Evolutionary conservation across 2,329 filamentous ascomycete genomes (phyloP), one percentile per base, ranked within the genome.

Genomic region (Dothiorella sarmentorum): DNA sequence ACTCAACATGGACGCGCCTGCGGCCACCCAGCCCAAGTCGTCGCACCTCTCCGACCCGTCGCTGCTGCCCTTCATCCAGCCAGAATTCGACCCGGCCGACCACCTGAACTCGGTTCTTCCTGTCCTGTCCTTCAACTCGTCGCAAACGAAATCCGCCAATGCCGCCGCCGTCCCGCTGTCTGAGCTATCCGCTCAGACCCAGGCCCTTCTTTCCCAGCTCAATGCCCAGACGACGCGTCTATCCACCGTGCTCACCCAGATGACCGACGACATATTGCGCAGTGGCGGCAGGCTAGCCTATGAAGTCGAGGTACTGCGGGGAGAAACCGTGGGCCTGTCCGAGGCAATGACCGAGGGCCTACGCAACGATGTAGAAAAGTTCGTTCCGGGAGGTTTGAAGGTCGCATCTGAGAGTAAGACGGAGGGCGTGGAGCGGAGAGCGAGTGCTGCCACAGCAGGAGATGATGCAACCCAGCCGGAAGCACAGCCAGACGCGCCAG

Each of bases 211-310:
- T 45, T 90, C 91, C 1, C 89, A 93, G 68, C 84, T 97, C 67
- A 95, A 90, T 69, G 88, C 90, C 7, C 91, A 97, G 71, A 96
- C 91, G 1, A 88, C 90, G 17, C 84, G 91, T 44, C 78, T 97
- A 7, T 91, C 91, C 13, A 85, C 82, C 56, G 89, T 86, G 44
- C 81, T 99, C 60, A 96, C 91, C 29, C 87, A 93, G 68, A 79
- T 97, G 61, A 97, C 94, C 10, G 93, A 99, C 72, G 94, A 97
- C 65, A 97, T 99, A 63, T 75, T 99, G 62, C 85, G 94, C 59
- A 92, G 90, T 67, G 90, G 92, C 24, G 91, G 90, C 63, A 83
- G 93, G 3, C 78, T 99, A 59, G 91, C 92, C 18, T 99, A 99
- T 69, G 90, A 97, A 74, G 93, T 97, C 18, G 93, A 97, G 73